Conservation (phyloP, 2,329 filamentous ascomycete genomes). For the Rutstroemia sydowiana region DNA sequence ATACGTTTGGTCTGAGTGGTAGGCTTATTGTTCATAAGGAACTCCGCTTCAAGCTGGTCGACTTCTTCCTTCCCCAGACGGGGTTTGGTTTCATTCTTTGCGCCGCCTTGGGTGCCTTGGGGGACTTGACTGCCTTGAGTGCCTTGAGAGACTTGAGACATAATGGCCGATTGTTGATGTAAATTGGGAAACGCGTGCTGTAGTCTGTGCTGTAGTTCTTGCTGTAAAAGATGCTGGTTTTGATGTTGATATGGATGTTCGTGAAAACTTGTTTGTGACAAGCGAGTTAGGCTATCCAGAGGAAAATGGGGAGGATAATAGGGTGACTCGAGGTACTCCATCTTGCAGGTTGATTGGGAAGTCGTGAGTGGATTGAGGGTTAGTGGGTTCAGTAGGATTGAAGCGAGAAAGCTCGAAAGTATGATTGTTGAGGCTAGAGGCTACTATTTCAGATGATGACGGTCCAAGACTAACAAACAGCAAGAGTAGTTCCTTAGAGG, state of each 20-base stretch:
- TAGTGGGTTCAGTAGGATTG: neutral
- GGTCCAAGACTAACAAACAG: no score
- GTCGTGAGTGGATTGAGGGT: neutral
- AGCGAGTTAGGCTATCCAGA: constrained; percentile 14
- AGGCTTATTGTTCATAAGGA: constrained; percentile 57
- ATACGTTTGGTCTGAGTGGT: constrained; percentile 54
- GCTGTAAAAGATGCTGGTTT: no score
- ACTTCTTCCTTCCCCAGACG: constrained; percentile 51
- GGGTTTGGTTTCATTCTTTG: constrained; percentile 29
- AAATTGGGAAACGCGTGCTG: no score
- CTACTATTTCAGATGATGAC: no score
- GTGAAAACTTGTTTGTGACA: constrained; percentile 15
- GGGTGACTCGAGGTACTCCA: constrained; percentile 24
- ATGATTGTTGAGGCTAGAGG: no score
- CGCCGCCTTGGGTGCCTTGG: no score
- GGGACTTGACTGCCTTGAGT: no score
- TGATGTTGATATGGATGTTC: constrained; percentile 15
- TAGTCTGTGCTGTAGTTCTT: no score
- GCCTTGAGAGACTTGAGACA: no score
- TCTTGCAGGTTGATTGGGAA: constrained; percentile 16
- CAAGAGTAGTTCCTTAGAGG: no score
- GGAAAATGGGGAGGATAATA: constrained; percentile 15
- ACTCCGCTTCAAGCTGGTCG: constrained; percentile 52
- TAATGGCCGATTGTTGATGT: constrained; percentile 30
- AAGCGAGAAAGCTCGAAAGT: neutral